Conservation (phyloP, 179 eudicot genomes). For the Amaranthus tricolor region DNA sequence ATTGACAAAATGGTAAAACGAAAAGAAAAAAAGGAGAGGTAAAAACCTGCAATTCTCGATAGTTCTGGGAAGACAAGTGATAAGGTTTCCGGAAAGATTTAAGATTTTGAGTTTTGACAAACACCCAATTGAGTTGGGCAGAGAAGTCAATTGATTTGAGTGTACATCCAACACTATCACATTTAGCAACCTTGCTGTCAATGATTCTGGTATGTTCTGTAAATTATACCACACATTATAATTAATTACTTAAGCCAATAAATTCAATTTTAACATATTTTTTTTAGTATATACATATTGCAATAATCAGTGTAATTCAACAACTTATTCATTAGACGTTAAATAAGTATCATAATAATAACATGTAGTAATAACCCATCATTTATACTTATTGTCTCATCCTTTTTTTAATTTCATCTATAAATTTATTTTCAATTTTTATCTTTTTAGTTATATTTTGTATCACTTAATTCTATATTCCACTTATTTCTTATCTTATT, state of each 20-base stretch:
- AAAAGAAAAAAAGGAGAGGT: too few species aligned
- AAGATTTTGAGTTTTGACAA: slow-evolving; percentile 61
- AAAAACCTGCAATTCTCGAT: slow-evolving; percentile 78
- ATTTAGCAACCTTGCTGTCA: slow-evolving; percentile 69
- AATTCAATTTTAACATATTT: background rate
- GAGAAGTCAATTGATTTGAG: slow-evolving; percentile 65
- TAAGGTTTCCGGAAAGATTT: slow-evolving; percentile 70
- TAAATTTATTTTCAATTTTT: too few species aligned
- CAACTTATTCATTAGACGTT: too few species aligned
- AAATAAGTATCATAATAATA: too few species aligned
- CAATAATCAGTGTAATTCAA: too few species aligned
- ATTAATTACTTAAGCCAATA: background rate
- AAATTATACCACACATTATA: background rate
- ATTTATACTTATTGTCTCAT: too few species aligned
- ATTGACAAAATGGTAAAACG: background rate
- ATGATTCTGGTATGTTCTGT: slow-evolving; percentile 82
- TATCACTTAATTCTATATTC: too few species aligned
- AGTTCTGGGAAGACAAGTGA: slow-evolving; percentile 56
- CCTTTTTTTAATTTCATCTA: too few species aligned
- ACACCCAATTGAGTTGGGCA: slow-evolving; percentile 88
- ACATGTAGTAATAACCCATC: too few species aligned
- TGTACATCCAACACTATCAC: slow-evolving; percentile 63
- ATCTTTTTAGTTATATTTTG: too few species aligned
- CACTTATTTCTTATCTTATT: too few species aligned
- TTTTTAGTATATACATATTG: too few species aligned